Evolutionary conservation across 805 yeast species (phyloP).

Genomic region (Barnettozyma populi): DNA sequence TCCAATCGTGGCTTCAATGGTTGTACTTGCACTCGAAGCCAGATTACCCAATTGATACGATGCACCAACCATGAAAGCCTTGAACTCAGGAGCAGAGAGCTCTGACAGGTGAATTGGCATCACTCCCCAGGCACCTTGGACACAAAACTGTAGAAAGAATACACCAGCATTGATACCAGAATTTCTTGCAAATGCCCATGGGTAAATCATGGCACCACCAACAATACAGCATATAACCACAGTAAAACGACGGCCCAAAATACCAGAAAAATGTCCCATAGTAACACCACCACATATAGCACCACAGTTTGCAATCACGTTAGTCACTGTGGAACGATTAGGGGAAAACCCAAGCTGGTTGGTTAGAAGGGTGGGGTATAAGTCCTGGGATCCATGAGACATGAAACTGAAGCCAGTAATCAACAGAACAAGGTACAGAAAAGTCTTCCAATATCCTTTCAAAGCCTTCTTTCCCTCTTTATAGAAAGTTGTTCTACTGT

Average conservation of each 20-base stretch:
- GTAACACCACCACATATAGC: conserved; percentile 59
- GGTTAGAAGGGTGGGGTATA: conserved; percentile 58
- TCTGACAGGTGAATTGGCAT: conserved; percentile 63
- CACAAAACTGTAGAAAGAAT: conserved; percentile 59
- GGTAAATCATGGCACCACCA: conserved; percentile 60
- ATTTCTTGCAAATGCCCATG: conserved; percentile 42
- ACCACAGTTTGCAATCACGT: conserved; percentile 59
- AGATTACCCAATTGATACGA: conserved; percentile 70
- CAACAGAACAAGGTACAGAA: conserved; percentile 50
- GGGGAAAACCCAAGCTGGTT: conserved; percentile 44
- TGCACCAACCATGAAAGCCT: conserved; percentile 56
- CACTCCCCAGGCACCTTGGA: conserved; percentile 73
- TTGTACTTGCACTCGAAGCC: conserved; percentile 64
- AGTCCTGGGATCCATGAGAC: conserved; percentile 72
- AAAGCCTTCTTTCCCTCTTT: conserved; percentile 9
- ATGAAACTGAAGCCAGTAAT: conserved; percentile 70
- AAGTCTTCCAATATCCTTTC: conserved; percentile 51
- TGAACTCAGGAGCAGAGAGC: conserved; percentile 57
- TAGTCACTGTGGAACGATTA: conserved; percentile 52
- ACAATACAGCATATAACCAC: conserved; percentile 44
- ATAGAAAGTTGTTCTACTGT: conserved; percentile 21
- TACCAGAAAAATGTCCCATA: conserved; percentile 50
- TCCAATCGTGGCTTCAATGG: conserved; percentile 47
- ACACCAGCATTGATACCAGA: conserved; percentile 47
- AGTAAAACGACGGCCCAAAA: conserved; percentile 58